Conservation (phyloP, 257 asterid species). For the Datura wrightii region DNA sequence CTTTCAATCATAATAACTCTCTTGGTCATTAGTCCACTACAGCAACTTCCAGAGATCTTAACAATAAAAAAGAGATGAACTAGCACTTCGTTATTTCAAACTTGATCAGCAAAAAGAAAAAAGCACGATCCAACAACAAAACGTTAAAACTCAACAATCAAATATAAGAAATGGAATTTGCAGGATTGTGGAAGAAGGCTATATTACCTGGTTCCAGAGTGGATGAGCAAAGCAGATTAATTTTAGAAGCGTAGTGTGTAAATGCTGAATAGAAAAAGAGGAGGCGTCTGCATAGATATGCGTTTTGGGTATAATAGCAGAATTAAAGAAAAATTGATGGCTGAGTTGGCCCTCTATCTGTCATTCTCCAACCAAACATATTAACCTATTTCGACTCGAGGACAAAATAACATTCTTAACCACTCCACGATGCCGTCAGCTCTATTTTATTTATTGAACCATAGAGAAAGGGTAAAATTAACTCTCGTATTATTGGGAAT, state of each 20-base stretch:
- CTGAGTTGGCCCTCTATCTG: not conserved
- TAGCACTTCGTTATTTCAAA: not conserved
- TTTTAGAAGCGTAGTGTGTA: not conserved
- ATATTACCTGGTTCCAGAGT: slow-evolving; percentile 8
- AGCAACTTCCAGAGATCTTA: not conserved
- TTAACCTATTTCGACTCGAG: not conserved
- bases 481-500: not conserved
- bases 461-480: not conserved
- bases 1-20: not conserved
- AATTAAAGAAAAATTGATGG: not conserved
- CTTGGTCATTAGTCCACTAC: not conserved
- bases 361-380: not conserved
- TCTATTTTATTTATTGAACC: too few species aligned
- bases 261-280: not conserved
- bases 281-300: not conserved
- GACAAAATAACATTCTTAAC: too few species aligned
- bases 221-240: not conserved
- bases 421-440: too few species aligned
- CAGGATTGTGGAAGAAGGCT: not conserved
- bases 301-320: not conserved
- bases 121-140: not conserved
- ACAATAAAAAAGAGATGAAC: not conserved
- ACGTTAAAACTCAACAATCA: not conserved
- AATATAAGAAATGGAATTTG: not conserved
- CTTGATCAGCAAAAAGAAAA: not conserved